Base-by-base conservation (phyloP, 2,329 filamentous ascomycete genomes). In the Grosmannia serpens region DNA sequence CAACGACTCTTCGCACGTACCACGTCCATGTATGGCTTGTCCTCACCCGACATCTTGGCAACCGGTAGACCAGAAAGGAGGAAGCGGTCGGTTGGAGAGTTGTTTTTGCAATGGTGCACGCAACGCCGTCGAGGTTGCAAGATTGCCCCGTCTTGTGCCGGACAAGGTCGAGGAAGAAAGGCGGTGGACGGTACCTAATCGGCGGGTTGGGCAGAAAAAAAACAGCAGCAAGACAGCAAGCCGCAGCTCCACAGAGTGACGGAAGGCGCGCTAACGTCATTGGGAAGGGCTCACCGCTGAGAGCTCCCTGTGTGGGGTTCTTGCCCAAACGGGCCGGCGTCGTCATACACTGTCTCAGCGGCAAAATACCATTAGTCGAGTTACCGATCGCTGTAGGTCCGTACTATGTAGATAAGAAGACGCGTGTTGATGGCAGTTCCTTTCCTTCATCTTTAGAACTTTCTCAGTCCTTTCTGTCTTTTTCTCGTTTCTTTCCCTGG, bases 171-270 rank as follows among this genome's bases (percentile, higher is more conserved):
- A 24, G n/a, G 38, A 44, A 24, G 46, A 57, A 57, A 57, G 55
- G 55, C 55, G 55, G 55, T 57, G 55, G 55, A 6, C 26, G 22
- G 55, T 20, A n/a, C 46, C 38, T 27, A 20, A 55, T 27, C 11
- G 10, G 22, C 6, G 10, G 47, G 47, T 57, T 51, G 55, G 55
- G 55, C 55, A 57, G 55, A 57, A 57, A 57, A 57, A 52, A 41
- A 31, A 22, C 8, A 15, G 24, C 24, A 31, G 15, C 8, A 24
- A 38, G 52, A 26, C 29, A 38, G 33, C 22, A 35, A 29, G 52
- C n/a, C n/a, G n/a, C n/a, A 22, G 24, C n/a, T 10, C 7, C 51
- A 31, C 46, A 9, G 33, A 49, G 22, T 49, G 46, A 24, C 22
- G 22, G 24, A 4, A 49, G 20, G 35, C 3, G 38, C 15, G 15